These are phyloP conservation scores for Penicillium sp. DNA, from an alignment of 2,329 filamentous ascomycete species.

Conservation along the genomic window DNA sequence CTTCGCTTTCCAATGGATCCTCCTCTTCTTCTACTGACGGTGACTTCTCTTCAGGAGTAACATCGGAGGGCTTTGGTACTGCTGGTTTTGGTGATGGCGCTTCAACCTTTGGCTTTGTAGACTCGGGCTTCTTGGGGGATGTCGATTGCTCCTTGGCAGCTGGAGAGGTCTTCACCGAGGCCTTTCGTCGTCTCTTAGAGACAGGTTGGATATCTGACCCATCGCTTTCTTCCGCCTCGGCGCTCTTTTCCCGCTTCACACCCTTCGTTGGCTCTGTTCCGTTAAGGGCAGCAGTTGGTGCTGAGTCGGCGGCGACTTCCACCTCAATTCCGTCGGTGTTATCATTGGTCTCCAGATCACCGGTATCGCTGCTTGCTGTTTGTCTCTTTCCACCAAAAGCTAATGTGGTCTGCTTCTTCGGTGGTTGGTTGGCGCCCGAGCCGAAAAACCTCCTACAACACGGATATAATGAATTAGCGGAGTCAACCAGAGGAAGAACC, in stretches of 20 bases:
- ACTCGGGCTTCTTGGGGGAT: slow-evolving; percentile 17
- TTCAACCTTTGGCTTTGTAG: slow-evolving; percentile 15
- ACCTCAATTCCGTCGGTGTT: slow-evolving; percentile 9
- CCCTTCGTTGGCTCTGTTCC: slow-evolving; percentile 15
- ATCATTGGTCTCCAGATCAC: slow-evolving; percentile 20
- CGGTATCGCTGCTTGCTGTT: slow-evolving; percentile 25
- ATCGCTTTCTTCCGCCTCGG: slow-evolving; percentile 39
- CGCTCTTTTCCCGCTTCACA: slow-evolving; percentile 35
- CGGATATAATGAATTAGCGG: slow-evolving; percentile 5
- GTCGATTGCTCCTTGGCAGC: slow-evolving; percentile 17
- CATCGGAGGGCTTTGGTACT: slow-evolving; percentile 39
- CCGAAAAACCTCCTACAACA: slow-evolving; percentile 72
- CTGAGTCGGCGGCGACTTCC: slow-evolving; percentile 10
- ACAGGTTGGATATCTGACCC: slow-evolving; percentile 54
- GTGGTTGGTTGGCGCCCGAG: slow-evolving; percentile 51
- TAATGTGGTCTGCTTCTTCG: slow-evolving; percentile 67
- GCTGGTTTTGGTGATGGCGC: slow-evolving; percentile 17
- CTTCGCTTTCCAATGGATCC: slow-evolving; percentile 40
- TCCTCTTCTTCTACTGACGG: slow-evolving; percentile 33
- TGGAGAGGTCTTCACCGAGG: slow-evolving; percentile 32
- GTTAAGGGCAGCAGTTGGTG: slow-evolving; percentile 7
- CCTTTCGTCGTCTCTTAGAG: slow-evolving; percentile 45
- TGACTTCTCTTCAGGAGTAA: slow-evolving; percentile 29
- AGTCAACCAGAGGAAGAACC: not conserved
- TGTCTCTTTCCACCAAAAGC: slow-evolving; percentile 58